phyloP scores from a whole-genome alignment of 768 basidiomycete genomes.

The Rickenella mellea region DNA sequence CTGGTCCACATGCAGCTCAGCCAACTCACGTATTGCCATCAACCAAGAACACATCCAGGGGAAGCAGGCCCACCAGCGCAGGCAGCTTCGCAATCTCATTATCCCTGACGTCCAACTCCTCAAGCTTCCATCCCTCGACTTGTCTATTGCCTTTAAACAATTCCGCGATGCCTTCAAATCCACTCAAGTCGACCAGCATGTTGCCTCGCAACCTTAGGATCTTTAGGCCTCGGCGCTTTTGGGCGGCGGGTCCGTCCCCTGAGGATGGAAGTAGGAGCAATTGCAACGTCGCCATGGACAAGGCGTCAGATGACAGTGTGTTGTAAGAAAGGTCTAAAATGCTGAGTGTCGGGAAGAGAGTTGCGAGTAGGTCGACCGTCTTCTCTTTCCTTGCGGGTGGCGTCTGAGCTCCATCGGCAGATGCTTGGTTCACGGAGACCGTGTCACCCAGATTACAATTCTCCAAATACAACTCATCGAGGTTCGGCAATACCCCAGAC shows the following conservation, averaged over 20 bases:
- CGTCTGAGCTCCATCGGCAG: conserved; percentile 20
- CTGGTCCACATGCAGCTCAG: neutral
- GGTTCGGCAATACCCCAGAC: conserved; percentile 38
- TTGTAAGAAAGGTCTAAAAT: conserved; percentile 76
- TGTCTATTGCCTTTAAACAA: conserved; percentile 56
- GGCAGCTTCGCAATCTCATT: conserved; percentile 69
- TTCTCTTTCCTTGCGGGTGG: conserved; percentile 40
- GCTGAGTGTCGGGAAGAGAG: conserved; percentile 60
- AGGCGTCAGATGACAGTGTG: conserved; percentile 40
- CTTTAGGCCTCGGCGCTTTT: conserved; percentile 43
- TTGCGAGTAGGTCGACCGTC: conserved; percentile 48
- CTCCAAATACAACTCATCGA: conserved; percentile 70
- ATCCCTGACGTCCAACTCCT: conserved; percentile 76
- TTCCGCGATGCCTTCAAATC: conserved; percentile 51
- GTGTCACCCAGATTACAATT: conserved; percentile 60
- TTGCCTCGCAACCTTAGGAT: conserved; percentile 67
- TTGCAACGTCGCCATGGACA: conserved; percentile 39
- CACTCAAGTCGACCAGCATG: conserved; percentile 48
- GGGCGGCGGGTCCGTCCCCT: conserved; percentile 1
- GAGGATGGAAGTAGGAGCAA: conserved; percentile 39
- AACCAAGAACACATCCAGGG: conserved; percentile 73
- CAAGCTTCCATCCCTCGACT: conserved; percentile 62
- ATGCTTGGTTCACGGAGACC: conserved; percentile 36
- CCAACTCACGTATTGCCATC: conserved; percentile 72
- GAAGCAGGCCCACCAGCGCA: conserved; percentile 61